Percentiles rank a stretch among this genome's conserved stretches.
phyloP scores from a whole-genome alignment of 225 moss, liverwort and hornwort species.

The Bryoerythrophyllum caledonicum region DNA sequence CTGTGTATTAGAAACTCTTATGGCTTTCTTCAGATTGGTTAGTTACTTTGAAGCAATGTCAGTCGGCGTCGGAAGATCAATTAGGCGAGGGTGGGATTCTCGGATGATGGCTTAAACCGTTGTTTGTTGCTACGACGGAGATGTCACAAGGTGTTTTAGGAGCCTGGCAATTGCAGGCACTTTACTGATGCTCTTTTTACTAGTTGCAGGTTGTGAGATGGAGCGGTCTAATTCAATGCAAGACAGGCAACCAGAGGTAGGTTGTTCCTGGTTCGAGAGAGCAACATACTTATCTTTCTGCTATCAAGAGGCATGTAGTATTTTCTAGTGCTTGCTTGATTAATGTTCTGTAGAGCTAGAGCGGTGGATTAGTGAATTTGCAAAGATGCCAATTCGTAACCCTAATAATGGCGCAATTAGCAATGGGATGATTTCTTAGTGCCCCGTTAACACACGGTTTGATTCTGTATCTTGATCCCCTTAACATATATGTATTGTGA shows the following conservation, averaged over 20 bases:
- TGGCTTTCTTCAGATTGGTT: neutral
- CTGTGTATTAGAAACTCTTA: neutral
- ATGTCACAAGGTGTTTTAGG: neutral
- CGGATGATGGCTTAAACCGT: neutral
- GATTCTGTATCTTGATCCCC: neutral
- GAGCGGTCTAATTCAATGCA: constrained; percentile 42
- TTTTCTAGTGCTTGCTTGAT: neutral
- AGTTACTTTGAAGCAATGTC: neutral
- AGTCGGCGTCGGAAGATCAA: too few species aligned
- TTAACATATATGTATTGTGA: neutral
- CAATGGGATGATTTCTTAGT: neutral
- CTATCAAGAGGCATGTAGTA: neutral
- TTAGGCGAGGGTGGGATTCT: neutral
- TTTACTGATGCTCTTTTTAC: neutral
- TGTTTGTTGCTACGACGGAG: neutral
- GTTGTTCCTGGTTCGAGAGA: constrained; percentile 24
- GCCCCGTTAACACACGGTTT: neutral
- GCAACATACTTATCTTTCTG: neutral
- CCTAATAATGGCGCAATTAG: neutral
- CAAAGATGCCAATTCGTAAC: neutral
- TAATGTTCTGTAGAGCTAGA: neutral
- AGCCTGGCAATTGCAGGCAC: neutral
- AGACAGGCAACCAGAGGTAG: constrained; percentile 50
- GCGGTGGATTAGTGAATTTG: neutral
- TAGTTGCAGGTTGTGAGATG: constrained; percentile 28